Conservation (phyloP, 495 filamentous ascomycete species). For the Acidiella bohemica region DNA sequence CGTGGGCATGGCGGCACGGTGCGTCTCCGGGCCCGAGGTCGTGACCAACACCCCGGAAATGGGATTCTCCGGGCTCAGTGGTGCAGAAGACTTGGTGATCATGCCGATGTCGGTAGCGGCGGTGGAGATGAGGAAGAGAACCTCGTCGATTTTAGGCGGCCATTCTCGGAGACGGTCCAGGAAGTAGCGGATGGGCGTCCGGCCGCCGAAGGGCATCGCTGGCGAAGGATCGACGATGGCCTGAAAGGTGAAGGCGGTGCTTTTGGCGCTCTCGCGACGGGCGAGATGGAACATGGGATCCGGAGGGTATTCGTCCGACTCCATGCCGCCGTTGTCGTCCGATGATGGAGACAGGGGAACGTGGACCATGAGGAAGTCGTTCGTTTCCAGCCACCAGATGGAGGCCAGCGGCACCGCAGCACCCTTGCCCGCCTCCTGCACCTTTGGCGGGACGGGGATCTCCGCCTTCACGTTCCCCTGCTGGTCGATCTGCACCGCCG, state of each 20-base stretch:
- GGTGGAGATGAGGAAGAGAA: slow-evolving; percentile 72
- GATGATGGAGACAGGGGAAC: slow-evolving; percentile 38
- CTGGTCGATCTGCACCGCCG: slow-evolving; percentile 68
- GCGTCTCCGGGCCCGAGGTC: slow-evolving; percentile 56
- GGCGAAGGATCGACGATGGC: slow-evolving; percentile 59
- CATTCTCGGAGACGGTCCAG: slow-evolving; percentile 62
- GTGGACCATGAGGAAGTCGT: slow-evolving; percentile 69
- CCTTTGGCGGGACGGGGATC: slow-evolving; percentile 61
- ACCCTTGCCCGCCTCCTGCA: slow-evolving; percentile 22
- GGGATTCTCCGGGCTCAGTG: slow-evolving; percentile 47
- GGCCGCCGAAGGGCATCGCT: slow-evolving; percentile 53
- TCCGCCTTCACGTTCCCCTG: slow-evolving; percentile 59
- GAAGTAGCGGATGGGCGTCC: slow-evolving; percentile 59
- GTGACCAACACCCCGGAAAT: slow-evolving; percentile 55
- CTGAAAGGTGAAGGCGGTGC: slow-evolving; percentile 48
- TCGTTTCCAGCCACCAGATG: slow-evolving; percentile 75
- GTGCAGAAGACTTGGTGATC: slow-evolving; percentile 52
- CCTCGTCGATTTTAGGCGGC: slow-evolving; percentile 61
- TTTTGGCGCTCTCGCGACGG: slow-evolving; percentile 40
- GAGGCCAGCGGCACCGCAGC: slow-evolving; percentile 26
- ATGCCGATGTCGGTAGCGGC: slow-evolving; percentile 63
- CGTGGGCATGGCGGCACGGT: slow-evolving; percentile 55
- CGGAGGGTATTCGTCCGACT: slow-evolving; percentile 39
- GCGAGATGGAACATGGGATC: slow-evolving; percentile 63
- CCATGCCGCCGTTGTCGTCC: slow-evolving; percentile 1